These are phyloP conservation scores for Parathielavia appendiculata DNA, from an alignment of 495 filamentous ascomycete species.

Conservation along the genomic window DNA sequence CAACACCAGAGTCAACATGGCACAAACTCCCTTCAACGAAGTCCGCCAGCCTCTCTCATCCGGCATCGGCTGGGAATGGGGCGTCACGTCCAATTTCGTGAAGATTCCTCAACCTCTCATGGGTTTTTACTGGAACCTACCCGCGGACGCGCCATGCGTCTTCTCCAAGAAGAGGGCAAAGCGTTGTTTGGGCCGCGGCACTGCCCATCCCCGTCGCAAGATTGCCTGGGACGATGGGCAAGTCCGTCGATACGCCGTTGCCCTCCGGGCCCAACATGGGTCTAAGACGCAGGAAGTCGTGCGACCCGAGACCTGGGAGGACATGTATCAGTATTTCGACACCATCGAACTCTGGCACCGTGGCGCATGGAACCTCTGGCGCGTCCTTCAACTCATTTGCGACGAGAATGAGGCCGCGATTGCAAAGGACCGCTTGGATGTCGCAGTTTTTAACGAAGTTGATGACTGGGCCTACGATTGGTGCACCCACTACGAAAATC, in stretches of 20 bases:
- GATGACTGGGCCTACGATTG: constrained; percentile 25
- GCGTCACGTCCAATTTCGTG: neutral
- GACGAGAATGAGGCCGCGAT: constrained; percentile 28
- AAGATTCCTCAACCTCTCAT: constrained; percentile 14
- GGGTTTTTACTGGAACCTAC: constrained; percentile 31
- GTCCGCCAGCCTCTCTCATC: neutral
- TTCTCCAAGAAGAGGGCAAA: constrained; percentile 28
- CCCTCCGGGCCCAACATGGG: constrained; percentile 32
- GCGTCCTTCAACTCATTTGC: constrained; percentile 30
- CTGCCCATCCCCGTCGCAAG: constrained; percentile 22
- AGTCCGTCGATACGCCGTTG: constrained; percentile 26
- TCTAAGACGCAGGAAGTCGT: constrained; percentile 29
- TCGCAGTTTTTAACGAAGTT: neutral
- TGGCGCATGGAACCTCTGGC: constrained; percentile 43
- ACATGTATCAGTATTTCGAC: constrained; percentile 52
- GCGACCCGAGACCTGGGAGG: constrained; percentile 20
- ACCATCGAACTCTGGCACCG: constrained; percentile 43
- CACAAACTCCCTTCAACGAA: no score
- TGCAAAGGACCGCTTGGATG: neutral
- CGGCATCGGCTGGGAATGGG: neutral
- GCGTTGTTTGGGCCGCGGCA: constrained; percentile 23
- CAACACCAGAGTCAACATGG: neutral
- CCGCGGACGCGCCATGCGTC: constrained; percentile 26
- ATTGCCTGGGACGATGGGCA: constrained; percentile 17
- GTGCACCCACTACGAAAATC: constrained; percentile 17